phyloP scores from a whole-genome alignment of 169 alveolate genomes.

The Plasmodium gonderi region DNA sequence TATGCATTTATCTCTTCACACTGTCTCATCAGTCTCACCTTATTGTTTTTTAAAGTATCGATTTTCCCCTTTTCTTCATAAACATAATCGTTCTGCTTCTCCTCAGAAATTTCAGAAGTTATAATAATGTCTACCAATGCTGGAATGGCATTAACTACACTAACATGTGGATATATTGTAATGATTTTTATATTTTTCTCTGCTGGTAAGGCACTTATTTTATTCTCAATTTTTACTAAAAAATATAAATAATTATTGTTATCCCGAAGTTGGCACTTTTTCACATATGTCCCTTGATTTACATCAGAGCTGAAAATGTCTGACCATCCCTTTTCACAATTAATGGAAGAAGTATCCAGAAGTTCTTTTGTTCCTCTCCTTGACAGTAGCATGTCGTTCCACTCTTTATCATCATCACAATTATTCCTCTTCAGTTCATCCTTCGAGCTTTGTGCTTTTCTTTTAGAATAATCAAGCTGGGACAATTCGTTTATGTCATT shows the following conservation, averaged over 20 bases:
- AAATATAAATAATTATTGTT: constrained; percentile 82
- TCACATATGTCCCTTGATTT: constrained; percentile 70
- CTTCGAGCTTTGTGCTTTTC: too few relatives aligned
- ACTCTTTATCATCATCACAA: neutral
- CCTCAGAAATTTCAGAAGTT: constrained; percentile 59
- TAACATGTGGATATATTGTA: constrained; percentile 87
- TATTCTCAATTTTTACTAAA: constrained; percentile 81
- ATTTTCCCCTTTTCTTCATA: constrained; percentile 57
- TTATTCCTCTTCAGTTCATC: neutral
- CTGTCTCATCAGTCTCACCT: constrained; percentile 29
- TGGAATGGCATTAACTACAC: constrained; percentile 86
- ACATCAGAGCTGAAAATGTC: constrained; percentile 71
- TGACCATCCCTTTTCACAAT: constrained; percentile 67
- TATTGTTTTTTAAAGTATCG: constrained; percentile 39
- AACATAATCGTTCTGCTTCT: constrained; percentile 33
- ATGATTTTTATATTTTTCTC: constrained; percentile 83
- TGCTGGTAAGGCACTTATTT: constrained; percentile 87
- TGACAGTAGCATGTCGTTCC: neutral
- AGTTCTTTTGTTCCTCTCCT: constrained; percentile 19
- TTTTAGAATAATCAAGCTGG: too few relatives aligned
- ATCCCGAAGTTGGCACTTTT: constrained; percentile 48
- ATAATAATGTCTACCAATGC: constrained; percentile 80
- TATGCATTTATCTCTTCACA: constrained; percentile 49
- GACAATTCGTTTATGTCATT: neutral
- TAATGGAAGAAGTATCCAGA: constrained; percentile 4